Percentiles rank a stretch among this genome's conserved stretches.
These are phyloP conservation scores for Trypanosoma brucei DNA, from an alignment of 208 protist species.

Conservation along the genomic window DNA sequence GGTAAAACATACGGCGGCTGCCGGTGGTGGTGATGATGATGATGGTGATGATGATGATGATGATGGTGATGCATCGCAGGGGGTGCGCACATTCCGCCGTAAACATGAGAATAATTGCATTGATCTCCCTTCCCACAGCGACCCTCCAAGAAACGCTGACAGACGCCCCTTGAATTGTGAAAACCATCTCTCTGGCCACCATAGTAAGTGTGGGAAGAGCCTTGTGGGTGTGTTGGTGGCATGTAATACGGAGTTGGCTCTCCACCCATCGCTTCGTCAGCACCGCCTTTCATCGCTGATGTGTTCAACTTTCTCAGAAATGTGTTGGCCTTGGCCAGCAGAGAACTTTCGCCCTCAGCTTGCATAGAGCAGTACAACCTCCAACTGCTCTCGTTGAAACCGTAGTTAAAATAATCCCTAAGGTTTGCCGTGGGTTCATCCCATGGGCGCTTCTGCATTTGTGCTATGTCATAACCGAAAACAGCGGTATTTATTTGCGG, in stretches of 20 bases:
- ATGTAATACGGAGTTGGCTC: conserved; percentile 13
- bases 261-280: conserved; percentile 2
- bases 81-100: conserved; percentile 39
- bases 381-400: conserved; percentile 87
- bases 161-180: conserved; percentile 62
- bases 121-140: conserved; percentile 53
- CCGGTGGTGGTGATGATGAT: conserved; percentile 17
- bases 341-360: conserved; percentile 50
- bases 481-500: conserved; percentile 58
- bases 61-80: conserved; percentile 14
- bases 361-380: conserved; percentile 82
- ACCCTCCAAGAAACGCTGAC: conserved; percentile 69
- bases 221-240: conserved; percentile 4
- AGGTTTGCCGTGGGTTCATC: conserved; percentile 67
- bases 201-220: conserved; percentile 14
- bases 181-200: conserved; percentile 9
- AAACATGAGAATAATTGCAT: conserved; percentile 84
- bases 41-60: conserved; percentile 15
- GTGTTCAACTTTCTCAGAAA: conserved; percentile 46
- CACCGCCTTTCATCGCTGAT: conserved; percentile 17
- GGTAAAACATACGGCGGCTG: neutral
- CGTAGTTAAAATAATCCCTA: conserved; percentile 91
- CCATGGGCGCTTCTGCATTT: conserved; percentile 80
- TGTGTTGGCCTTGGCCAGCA: conserved; percentile 47
- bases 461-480: conserved; percentile 81